Conservation (phyloP, 192 early-diverging fungal genomes). For the Coemansia sp. region DNA sequence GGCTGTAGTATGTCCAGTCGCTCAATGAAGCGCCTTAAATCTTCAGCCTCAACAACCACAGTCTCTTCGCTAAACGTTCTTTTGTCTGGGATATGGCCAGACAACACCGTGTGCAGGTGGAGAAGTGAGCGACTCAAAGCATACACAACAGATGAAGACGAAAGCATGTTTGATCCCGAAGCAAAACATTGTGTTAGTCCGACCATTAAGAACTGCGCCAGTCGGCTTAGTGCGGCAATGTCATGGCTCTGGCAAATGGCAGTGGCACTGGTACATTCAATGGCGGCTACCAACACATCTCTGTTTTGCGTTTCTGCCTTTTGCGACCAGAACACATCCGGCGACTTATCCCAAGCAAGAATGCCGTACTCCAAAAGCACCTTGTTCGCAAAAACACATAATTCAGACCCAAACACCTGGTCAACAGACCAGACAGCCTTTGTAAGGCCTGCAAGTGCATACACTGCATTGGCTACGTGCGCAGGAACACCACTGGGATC, state of each 20-base stretch:
- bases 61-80: conserved; percentile 23
- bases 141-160: conserved; percentile 10
- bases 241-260: conserved; percentile 24
- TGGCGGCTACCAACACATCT: conserved; percentile 27
- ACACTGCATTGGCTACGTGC: conserved; percentile 25
- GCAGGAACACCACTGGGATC: conserved; percentile 20
- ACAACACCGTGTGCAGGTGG: conserved; percentile 12
- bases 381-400: conserved; percentile 11
- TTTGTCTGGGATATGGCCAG: neutral
- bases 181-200: conserved; percentile 12
- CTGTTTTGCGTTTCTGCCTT: conserved; percentile 8
- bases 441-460: conserved; percentile 22
- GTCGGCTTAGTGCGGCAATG: conserved; percentile 8
- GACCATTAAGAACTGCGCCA: conserved; percentile 28
- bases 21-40: conserved; percentile 39
- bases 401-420: conserved; percentile 20
- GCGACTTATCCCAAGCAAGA: conserved; percentile 5
- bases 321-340: conserved; percentile 19
- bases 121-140: conserved; percentile 20
- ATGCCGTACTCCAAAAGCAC: conserved; percentile 6
- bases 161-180: neutral
- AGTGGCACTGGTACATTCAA: conserved; percentile 30
- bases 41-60: conserved; percentile 26
- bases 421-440: conserved; percentile 17
- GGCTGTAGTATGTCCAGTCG: conserved; percentile 27